Conservation (phyloP, 2,329 filamentous ascomycete genomes). For the Fusarium sororula region DNA sequence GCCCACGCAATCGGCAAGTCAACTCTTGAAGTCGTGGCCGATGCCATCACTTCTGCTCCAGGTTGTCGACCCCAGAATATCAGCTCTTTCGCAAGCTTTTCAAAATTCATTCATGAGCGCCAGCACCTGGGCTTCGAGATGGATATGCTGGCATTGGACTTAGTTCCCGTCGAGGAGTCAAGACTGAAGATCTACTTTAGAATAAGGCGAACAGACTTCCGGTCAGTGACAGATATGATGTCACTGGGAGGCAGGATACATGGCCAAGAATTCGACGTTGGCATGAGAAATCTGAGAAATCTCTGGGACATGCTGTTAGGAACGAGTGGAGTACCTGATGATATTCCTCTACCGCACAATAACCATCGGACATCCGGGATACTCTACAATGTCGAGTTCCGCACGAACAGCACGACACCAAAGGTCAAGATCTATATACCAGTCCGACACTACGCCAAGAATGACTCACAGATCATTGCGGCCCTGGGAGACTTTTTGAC, state of each 20-base stretch:
- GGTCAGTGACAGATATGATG: constrained; percentile 40
- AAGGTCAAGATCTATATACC: constrained; percentile 48
- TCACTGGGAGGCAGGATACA: constrained; percentile 32
- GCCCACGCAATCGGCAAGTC: neutral
- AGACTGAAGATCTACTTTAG: constrained; percentile 52
- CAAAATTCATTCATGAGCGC: neutral
- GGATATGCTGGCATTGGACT: constrained; percentile 48
- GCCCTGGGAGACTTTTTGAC: neutral
- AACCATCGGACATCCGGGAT: constrained; percentile 47
- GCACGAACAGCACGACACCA: constrained; percentile 22
- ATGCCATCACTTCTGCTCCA: constrained; percentile 33
- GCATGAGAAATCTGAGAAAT: constrained; percentile 16
- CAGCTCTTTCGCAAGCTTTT: neutral
- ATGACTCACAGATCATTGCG: constrained; percentile 1
- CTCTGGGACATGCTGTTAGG: constrained; percentile 36
- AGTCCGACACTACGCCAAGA: constrained; percentile 46
- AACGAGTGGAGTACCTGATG: neutral
- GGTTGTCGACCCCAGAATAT: neutral
- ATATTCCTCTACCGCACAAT: constrained; percentile 16
- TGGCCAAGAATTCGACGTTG: constrained; percentile 4
- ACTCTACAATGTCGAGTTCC: constrained; percentile 48
- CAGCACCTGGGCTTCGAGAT: neutral
- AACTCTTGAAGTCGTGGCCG: neutral
- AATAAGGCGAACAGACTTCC: constrained; percentile 43
- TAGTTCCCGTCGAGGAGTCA: constrained; percentile 38